Evolutionary conservation across 371 early-diverging fungal genomes (phyloP), one percentile per base, ranked within the genome.

Genomic region (Mortierella sp.): DNA sequence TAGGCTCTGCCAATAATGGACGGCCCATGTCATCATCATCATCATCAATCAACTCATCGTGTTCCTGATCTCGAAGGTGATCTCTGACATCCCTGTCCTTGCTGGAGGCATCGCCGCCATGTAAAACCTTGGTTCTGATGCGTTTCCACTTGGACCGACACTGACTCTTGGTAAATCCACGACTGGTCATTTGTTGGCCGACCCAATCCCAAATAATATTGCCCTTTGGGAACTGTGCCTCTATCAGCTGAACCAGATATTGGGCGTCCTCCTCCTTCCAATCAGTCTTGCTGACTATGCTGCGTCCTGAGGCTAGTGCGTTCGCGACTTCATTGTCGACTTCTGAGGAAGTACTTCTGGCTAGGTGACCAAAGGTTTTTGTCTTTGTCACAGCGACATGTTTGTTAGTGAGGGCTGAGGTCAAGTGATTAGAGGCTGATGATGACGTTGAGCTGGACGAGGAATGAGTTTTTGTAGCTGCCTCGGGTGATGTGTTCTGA

Each of bases 161-260:
- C 20, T 79, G 80, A 43, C 63, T 79, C 62, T 79, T 79, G 26
- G 75, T 75, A 32, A 79, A 79, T 20, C 80, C 80, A 9, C 70
- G 55, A 37, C 60, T 68, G 22, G 65, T 61, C 80, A 79, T 79
- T 43, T 79, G 80, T 35, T 79, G 80, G 5, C 80, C 80, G 16
- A 79, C 80, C 80, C 80, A 79, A 30, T 79, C 80, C 80, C 80
- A 79, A 35, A 79, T 74, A 24, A 79, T 79, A 58, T 79, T 79
- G 61, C 80, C 80, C 45, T 79, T 79, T 49, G 80, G 80, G 37
- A 79, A 79, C 49, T 75, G 80, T 9, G 62, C 39, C 62, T 79
- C 80, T 37, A 79, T 79, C 65, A 79, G 22, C 43, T 79, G 71
- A 16, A 75, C 75, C 18, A 79, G 64, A 20, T 71, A 79, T 40